A percentile compares a stretch with the other conserved stretches of the same genome.
Conservation (phyloP, 768 basidiomycete species). For the Terana coerulea region DNA sequence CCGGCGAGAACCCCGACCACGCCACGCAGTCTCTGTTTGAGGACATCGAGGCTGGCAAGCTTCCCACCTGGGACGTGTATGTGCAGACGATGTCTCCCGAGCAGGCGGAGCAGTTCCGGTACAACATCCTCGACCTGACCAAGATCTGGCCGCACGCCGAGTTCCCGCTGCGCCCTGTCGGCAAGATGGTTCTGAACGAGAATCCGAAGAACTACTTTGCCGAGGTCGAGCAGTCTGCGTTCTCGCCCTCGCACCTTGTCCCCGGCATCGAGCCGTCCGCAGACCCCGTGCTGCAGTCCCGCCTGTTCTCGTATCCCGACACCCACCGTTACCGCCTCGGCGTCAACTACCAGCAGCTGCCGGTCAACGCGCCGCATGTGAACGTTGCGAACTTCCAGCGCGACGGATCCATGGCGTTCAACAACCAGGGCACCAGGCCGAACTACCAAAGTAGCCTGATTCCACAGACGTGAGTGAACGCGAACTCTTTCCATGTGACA, state of each 20-base stretch:
- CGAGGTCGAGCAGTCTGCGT: conserved; percentile 91
- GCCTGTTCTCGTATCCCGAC: conserved; percentile 93
- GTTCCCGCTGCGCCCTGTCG: conserved; percentile 83
- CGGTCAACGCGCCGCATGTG: conserved; percentile 75
- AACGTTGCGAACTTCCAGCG: conserved; percentile 91
- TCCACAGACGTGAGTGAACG: no score
- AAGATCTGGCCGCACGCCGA: conserved; percentile 89
- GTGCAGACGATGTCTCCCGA: conserved; percentile 93
- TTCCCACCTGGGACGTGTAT: conserved; percentile 86
- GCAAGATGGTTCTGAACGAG: conserved; percentile 79
- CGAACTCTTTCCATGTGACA: no score
- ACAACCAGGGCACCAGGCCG: conserved; percentile 80
- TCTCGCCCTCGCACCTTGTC: conserved; percentile 83
- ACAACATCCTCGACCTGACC: conserved; percentile 89
- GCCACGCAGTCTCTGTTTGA: conserved; percentile 76
- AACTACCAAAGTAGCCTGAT: conserved; percentile 82
- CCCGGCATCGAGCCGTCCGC: conserved; percentile 88
- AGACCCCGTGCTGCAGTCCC: conserved; percentile 92
- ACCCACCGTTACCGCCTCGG: conserved; percentile 86
- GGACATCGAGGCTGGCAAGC: conserved; percentile 75
- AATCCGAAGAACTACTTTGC: conserved; percentile 88
- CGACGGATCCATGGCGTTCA: conserved; percentile 64
- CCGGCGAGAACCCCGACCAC: conserved; percentile 81
- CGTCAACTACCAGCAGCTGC: conserved; percentile 78
- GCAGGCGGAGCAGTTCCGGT: conserved; percentile 87